A percentile compares a stretch with the other conserved stretches of the same genome.
phyloP scores from a whole-genome alignment of 768 basidiomycete species.

The Obba rivulosa region DNA sequence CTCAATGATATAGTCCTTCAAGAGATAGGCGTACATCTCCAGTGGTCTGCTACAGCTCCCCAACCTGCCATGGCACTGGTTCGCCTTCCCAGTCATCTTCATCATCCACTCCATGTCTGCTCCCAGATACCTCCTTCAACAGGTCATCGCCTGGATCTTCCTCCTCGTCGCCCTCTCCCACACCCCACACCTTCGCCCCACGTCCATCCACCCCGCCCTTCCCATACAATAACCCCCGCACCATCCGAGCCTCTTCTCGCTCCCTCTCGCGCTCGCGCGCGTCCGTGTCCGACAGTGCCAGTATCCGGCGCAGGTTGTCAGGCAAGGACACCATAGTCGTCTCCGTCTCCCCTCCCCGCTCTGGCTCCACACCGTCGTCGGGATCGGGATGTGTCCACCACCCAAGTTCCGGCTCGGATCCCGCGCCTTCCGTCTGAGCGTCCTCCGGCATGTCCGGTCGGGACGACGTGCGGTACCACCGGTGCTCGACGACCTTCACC shows the following conservation, averaged over 20 bases:
- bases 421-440: constrained; percentile 1
- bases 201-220: constrained; percentile 47
- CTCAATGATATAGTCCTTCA: too few relatives aligned
- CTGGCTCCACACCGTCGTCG: constrained; percentile 8
- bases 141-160: constrained; percentile 16
- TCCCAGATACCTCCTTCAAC: constrained; percentile 30
- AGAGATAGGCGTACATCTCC: constrained; percentile 11
- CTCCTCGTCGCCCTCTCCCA: constrained; percentile 53
- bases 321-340: constrained; percentile 52
- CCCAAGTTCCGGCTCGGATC: constrained; percentile 16
- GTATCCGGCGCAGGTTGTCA: constrained; percentile 57
- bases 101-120: constrained; percentile 28
- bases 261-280: constrained; percentile 14
- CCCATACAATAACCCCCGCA: constrained; percentile 58
- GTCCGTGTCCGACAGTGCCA: constrained; percentile 52
- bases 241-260: constrained; percentile 42
- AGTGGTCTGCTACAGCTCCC: constrained; percentile 49
- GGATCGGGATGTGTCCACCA: constrained; percentile 10
- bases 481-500: constrained; percentile 25
- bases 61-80: constrained; percentile 77
- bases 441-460: constrained; percentile 6
- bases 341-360: constrained; percentile 30
- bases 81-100: constrained; percentile 68
- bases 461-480: constrained; percentile 10
- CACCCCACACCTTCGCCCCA: constrained; percentile 74